These are phyloP conservation scores for Phytophthora macrochlamydospora DNA, from an alignment of 352 stramenopile genomes.

Conservation along the genomic window DNA sequence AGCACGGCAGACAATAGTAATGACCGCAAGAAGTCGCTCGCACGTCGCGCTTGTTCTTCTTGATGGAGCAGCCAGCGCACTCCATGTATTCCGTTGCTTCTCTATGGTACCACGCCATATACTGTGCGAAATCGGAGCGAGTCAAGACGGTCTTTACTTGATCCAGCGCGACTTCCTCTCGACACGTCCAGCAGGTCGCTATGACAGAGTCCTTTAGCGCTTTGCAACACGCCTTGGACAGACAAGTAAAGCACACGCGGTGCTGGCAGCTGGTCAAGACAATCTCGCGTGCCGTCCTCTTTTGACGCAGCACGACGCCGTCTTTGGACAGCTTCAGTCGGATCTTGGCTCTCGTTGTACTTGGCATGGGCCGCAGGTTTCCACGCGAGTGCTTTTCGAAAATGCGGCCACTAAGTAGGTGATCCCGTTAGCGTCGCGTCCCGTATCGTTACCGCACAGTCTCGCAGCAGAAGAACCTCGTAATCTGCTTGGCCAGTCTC, in stretches of 20 bases:
- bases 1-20: conserved; percentile 57
- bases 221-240: conserved; percentile 25
- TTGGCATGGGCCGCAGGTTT: conserved; percentile 14
- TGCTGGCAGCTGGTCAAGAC: conserved; percentile 20
- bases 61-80: conserved; percentile 52
- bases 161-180: conserved; percentile 28
- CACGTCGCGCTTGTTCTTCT: conserved; percentile 24
- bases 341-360: conserved; percentile 10
- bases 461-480: conserved; percentile 64
- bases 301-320: conserved; percentile 21
- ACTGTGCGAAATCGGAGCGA: conserved; percentile 18
- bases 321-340: conserved; percentile 2
- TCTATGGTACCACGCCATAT: conserved; percentile 20
- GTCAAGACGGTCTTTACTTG: conserved; percentile 28
- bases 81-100: neutral
- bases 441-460: conserved; percentile 16
- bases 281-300: conserved; percentile 6
- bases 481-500: conserved; percentile 48
- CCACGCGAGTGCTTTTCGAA: conserved; percentile 1
- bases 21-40: conserved; percentile 61
- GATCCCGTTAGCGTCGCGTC: neutral
- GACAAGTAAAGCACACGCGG: conserved; percentile 26
- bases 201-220: conserved; percentile 4
- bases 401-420: neutral
- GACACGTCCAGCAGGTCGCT: conserved; percentile 27